These are phyloP conservation scores for Penicillium chermesinum DNA, from an alignment of 495 filamentous ascomycete species.

Conservation along the genomic window DNA sequence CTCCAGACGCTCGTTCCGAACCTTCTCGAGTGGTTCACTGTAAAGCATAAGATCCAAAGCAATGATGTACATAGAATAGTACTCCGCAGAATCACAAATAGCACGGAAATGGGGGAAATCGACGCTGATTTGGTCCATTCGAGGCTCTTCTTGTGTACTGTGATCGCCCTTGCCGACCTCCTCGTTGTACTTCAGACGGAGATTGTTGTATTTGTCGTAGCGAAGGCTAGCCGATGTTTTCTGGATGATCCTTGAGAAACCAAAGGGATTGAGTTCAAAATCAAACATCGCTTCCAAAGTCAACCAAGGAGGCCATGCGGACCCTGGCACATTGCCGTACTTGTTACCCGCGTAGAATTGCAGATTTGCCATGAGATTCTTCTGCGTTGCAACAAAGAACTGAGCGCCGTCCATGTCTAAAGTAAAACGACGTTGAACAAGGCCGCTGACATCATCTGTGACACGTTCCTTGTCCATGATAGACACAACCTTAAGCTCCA, in stretches of 20 bases:
- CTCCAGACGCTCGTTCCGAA: conserved; percentile 84
- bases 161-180: conserved; percentile 65
- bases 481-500: conserved; percentile 93
- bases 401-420: conserved; percentile 94
- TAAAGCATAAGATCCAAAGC: conserved; percentile 92
- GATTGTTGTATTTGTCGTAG: conserved; percentile 97
- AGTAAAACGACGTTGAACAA: conserved; percentile 90
- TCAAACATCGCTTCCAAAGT: conserved; percentile 98
- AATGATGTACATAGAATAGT: conserved; percentile 96
- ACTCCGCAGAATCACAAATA: conserved; percentile 91
- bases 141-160: conserved; percentile 55
- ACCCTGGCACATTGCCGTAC: conserved; percentile 79
- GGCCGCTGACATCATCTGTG: conserved; percentile 84
- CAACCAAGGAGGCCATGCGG: conserved; percentile 95
- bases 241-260: conserved; percentile 91
- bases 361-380: conserved; percentile 76
- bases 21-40: conserved; percentile 92
- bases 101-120: conserved; percentile 91
- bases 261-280: conserved; percentile 85
- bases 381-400: conserved; percentile 93
- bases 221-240: conserved; percentile 89
- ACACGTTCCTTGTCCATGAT: conserved; percentile 96
- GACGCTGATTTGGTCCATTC: conserved; percentile 93
- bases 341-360: conserved; percentile 91
- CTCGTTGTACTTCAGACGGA: conserved; percentile 96